Percentiles rank a stretch among this genome's conserved stretches.
Conservation (phyloP, 140 eudicot species). For the Ambrosia hybrid region DNA sequence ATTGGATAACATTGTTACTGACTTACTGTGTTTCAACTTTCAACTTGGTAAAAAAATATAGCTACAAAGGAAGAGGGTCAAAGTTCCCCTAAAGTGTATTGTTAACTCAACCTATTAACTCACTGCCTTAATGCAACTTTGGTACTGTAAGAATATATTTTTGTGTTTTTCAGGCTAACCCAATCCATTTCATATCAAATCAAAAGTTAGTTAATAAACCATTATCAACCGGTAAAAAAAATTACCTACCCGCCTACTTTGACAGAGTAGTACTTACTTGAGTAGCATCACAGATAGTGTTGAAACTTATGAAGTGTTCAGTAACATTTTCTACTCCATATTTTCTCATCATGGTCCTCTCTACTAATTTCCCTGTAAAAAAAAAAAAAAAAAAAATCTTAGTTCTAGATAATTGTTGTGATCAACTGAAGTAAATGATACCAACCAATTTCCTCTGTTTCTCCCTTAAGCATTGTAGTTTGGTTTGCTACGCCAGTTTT, state of each 20-base stretch:
- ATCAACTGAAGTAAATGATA: background rate
- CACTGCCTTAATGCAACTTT: background rate
- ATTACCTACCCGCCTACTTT: background rate
- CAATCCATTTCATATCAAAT: background rate
- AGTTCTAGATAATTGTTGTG: background rate
- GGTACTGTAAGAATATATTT: background rate
- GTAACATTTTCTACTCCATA: conserved; percentile 66
- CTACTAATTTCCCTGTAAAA: conserved; percentile 67
- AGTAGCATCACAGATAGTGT: conserved; percentile 95
- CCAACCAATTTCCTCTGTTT: conserved; percentile 91
- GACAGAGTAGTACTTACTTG: conserved; percentile 47
- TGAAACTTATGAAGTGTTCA: conserved; percentile 77
- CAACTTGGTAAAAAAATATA: background rate
- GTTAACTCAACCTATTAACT: background rate
- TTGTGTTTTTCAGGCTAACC: background rate
- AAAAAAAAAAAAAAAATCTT: no score
- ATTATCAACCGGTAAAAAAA: no score
- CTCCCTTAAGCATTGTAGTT: conserved; percentile 96
- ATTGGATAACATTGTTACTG: no score
- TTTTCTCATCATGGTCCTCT: conserved; percentile 78
- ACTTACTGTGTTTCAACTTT: background rate
- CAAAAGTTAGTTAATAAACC: background rate
- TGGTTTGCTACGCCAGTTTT: conserved; percentile 92
- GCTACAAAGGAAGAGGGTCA: background rate
- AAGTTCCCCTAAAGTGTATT: background rate